Conservation (phyloP, 805 yeast species). For the Kazachstania africana region DNA sequence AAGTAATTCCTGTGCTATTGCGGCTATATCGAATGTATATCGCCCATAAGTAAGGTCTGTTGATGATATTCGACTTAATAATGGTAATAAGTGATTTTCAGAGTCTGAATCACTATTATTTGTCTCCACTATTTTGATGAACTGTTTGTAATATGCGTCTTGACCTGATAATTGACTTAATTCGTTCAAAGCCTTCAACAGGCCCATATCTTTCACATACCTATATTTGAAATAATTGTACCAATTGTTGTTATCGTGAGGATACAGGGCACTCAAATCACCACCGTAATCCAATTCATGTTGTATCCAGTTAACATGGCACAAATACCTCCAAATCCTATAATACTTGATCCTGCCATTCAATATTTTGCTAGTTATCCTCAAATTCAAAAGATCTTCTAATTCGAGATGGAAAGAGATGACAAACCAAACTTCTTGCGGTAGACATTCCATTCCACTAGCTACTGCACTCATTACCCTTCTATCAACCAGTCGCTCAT, state of each 20-base stretch:
- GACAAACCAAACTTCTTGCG: conserved; percentile 12
- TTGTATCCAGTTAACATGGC: conserved; percentile 9
- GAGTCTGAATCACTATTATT: neutral
- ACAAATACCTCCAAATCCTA: conserved; percentile 10
- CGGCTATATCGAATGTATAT: neutral
- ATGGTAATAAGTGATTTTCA: too few species aligned
- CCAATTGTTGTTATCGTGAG: neutral
- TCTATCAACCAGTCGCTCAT: too few species aligned
- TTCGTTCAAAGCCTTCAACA: neutral
- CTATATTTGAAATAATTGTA: neutral
- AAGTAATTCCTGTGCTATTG: neutral
- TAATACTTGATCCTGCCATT: conserved; percentile 4
- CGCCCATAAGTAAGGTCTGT: neutral
- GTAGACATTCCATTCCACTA: too few species aligned
- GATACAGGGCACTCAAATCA: too few species aligned
- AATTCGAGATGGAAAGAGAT: conserved; percentile 4
- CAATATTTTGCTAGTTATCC: conserved; percentile 6
- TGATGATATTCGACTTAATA: neutral
- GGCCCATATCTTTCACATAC: neutral
- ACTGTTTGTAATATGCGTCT: too few species aligned
- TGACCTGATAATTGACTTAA: neutral
- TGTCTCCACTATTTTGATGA: too few species aligned
- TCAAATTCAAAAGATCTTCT: conserved; percentile 8
- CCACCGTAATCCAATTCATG: conserved; percentile 1
- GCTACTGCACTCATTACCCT: too few species aligned